Conservation (phyloP, 768 basidiomycete genomes). For the Boletus sp. region DNA sequence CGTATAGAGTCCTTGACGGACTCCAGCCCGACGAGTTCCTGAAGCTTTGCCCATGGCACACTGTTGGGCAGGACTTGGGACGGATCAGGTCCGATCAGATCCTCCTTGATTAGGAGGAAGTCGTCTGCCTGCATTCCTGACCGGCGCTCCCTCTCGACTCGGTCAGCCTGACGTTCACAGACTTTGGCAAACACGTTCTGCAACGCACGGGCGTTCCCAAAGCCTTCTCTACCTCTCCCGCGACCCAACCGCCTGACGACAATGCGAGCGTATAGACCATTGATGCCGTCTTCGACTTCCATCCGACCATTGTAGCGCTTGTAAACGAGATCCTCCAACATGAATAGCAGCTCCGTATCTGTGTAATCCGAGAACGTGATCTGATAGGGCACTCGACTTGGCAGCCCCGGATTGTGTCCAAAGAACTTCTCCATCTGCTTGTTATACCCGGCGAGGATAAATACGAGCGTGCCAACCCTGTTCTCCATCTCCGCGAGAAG, state of each 20-base stretch:
- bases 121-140: slow-evolving; percentile 46
- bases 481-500: slow-evolving; percentile 78
- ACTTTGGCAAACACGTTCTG: slow-evolving; percentile 50
- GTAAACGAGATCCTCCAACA: slow-evolving; percentile 48
- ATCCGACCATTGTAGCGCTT: slow-evolving; percentile 50
- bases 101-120: slow-evolving; percentile 50
- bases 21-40: slow-evolving; percentile 52
- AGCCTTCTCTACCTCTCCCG: slow-evolving; percentile 57
- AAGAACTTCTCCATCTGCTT: slow-evolving; percentile 79
- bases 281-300: slow-evolving; percentile 55
- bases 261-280: slow-evolving; percentile 56
- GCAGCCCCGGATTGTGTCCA: slow-evolving; percentile 69
- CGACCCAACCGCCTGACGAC: slow-evolving; percentile 59
- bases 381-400: slow-evolving; percentile 62
- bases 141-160: slow-evolving; percentile 43
- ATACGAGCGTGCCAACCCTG: slow-evolving; percentile 59
- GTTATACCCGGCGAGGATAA: slow-evolving; percentile 71
- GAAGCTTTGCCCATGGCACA: slow-evolving; percentile 51
- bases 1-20: slow-evolving; percentile 57
- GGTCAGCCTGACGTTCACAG: slow-evolving; percentile 50
- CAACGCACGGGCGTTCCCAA: slow-evolving; percentile 69
- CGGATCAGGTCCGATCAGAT: slow-evolving; percentile 67
- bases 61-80: slow-evolving; percentile 46
- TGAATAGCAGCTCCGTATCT: slow-evolving; percentile 52
- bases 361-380: slow-evolving; percentile 64